Evolutionary conservation across 768 basidiomycete species (phyloP).

Genomic region (Mycena kentingensis): DNA sequence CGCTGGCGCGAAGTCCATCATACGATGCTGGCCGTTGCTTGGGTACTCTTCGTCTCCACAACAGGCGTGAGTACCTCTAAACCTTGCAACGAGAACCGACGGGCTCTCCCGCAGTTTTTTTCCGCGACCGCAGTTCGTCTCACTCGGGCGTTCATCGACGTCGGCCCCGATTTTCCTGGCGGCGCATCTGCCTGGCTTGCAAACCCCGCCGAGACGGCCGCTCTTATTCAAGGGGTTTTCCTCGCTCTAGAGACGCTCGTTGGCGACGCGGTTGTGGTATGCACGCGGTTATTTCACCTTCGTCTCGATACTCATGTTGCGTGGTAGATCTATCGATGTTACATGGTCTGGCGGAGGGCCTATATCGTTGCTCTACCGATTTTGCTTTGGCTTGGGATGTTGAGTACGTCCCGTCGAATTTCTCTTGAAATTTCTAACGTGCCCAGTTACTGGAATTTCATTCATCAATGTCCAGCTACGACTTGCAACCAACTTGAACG

Average conservation of each 20-base stretch:
- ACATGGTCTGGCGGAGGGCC: conserved; percentile 35
- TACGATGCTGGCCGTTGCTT: conserved; percentile 26
- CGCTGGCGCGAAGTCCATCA: conserved; percentile 18
- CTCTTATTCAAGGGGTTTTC: conserved; percentile 29
- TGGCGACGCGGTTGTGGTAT: conserved; percentile 17
- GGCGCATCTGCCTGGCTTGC: conserved; percentile 29
- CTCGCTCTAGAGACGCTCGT: conserved; percentile 26
- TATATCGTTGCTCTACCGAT: conserved; percentile 29
- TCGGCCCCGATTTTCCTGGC: conserved; percentile 20
- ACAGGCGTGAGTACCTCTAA: conserved; percentile 26
- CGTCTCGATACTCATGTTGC: too few relatives aligned
- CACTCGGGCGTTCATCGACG: conserved; percentile 29
- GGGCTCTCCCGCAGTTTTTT: background rate
- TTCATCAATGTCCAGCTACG: background rate
- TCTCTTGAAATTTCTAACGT: background rate
- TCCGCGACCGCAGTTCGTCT: conserved; percentile 29
- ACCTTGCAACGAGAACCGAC: background rate
- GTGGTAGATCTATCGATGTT: conserved; percentile 22
- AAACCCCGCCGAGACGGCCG: conserved; percentile 29
- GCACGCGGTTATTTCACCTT: background rate
- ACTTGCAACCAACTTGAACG: conserved; percentile 31
- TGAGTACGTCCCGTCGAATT: conserved; percentile 20
- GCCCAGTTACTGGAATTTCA: background rate
- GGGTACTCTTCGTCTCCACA: conserved; percentile 31
- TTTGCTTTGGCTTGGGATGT: conserved; percentile 32